phyloP scores from a whole-genome alignment of 768 basidiomycete species.

The Tremella mesenterica region DNA sequence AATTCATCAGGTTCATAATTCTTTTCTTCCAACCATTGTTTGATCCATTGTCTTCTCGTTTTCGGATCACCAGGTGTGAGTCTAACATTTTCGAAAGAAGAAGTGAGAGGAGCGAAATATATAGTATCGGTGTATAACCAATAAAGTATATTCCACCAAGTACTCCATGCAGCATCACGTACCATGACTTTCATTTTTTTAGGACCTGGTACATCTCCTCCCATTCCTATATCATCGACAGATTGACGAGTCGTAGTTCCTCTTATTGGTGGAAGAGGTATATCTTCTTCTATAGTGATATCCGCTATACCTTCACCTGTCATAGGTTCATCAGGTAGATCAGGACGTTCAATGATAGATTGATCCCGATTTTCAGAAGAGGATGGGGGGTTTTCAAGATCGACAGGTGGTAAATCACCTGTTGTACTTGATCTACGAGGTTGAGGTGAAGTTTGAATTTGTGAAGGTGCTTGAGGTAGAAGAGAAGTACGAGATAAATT shows the following conservation, averaged over 20 bases:
- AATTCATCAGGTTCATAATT: slow-evolving; percentile 30
- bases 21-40: slow-evolving; percentile 54
- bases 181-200: slow-evolving; percentile 53
- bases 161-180: slow-evolving; percentile 55
- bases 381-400: neutral
- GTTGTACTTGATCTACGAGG: slow-evolving; percentile 8
- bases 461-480: neutral
- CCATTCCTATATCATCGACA: neutral
- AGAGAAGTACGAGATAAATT: neutral
- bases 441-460: too few species aligned
- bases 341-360: slow-evolving; percentile 1
- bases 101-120: slow-evolving; percentile 73
- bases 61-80: slow-evolving; percentile 2
- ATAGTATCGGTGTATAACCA: slow-evolving; percentile 85
- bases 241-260: neutral
- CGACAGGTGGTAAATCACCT: slow-evolving; percentile 6
- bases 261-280: neutral
- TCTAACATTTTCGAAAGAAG: slow-evolving; percentile 51
- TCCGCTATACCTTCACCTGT: slow-evolving; percentile 8
- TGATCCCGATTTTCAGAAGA: neutral
- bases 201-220: slow-evolving; percentile 46
- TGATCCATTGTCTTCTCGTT: slow-evolving; percentile 57
- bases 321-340: neutral
- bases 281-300: slow-evolving; percentile 8
- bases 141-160: slow-evolving; percentile 62